Evolutionary conservation across 208 protist genomes (phyloP), one percentile per base, ranked within the genome.

Genomic region (Acanthamoeba castellanii): DNA sequence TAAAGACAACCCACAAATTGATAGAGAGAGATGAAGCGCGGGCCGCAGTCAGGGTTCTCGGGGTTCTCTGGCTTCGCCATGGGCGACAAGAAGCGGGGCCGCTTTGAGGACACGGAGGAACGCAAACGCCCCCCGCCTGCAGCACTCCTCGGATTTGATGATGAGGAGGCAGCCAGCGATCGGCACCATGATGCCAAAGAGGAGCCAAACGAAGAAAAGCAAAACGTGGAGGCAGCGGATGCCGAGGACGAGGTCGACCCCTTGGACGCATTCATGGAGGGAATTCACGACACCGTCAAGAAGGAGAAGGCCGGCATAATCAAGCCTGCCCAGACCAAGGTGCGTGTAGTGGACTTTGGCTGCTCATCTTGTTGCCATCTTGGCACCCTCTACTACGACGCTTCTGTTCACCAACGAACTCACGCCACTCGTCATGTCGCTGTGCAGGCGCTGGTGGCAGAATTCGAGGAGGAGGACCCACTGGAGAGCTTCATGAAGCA

Each of bases 241-340:
- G 89, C 81, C 22, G 95, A 94, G 11, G 85, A 88, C 27, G 94
- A 96, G 52, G 90, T 88, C 14, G 96, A 97, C 50, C 92, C 96
- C n/a, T 61, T 97, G 11, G 96, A 97, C 74, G 95, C 95, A 42
- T 97, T 95, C 52, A 97, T 97, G 96, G 76, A 64, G 45, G 47
- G 55, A 61, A 52, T 97, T 8, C 59, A 96, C 47, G 47, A 94
- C 55, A 64, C 94, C 70, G 96, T 89, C 18, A 72, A 81, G 70
- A 81, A 61, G 22, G 84, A 92, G 30, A 64, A 42, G 13, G 57
- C 14, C 52, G 50, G 45, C 76, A 6, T 50, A 70, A 93, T 30
- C 47, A 32, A 45, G n/a, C 61, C 88, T 22, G 30, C 88, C 42
- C 45, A 66, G 25, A 61, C 55, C 7, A 55, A 55, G 45, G 88